Evolutionary conservation across 768 basidiomycete species (phyloP), one percentile per base, ranked within the genome.

Genomic region (Xerocomellus chrysenteron): DNA sequence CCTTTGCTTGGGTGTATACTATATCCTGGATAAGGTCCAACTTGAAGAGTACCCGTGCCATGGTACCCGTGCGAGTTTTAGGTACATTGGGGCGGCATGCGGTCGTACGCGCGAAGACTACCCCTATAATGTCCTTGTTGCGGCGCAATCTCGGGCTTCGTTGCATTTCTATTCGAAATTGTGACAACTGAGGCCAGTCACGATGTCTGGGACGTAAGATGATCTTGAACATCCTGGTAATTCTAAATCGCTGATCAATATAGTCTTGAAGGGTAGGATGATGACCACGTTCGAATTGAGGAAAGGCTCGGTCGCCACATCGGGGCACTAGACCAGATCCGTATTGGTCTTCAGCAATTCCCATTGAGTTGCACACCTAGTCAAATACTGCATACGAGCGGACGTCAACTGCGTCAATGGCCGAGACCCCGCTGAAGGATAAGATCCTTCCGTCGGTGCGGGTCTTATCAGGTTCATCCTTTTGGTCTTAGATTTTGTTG

Each of bases 371-470:
- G 4, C 44, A 41, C 30, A 16, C 14, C 28, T 30, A 2, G 24
- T 37, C 28, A 16, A 33, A 32, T 24, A 19, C 44, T 40, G 19
- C 12, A n/a, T 11, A 12, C 42, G 14, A 46, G 42, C 17, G 12
- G 26, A 16, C n/a, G 30, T 39, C 42, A 19, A 12, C 28, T 37
- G 28, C 16, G 24, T 40, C 36, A 47, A 41, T 21, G 13, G 10
- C 12, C 14, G 24, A 42, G 50, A 58, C 46, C 40, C 21, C 19
- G 28, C 19, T 24, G 12, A 26, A n/a, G 54, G 64, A 52, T 54
- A 58, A 59, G 56, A 56, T 59, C 64, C 64, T 62, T 54, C 63
- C 62, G 58, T 45, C 2, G 35, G 43, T 28, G 37, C 46, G 51
- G 55, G 52, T 52, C 52, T 52, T 47, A 52, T 35, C 44, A 36